These are phyloP conservation scores for Scheffersomyces amazonensis DNA, from an alignment of 805 yeast species.

Conservation along the genomic window DNA sequence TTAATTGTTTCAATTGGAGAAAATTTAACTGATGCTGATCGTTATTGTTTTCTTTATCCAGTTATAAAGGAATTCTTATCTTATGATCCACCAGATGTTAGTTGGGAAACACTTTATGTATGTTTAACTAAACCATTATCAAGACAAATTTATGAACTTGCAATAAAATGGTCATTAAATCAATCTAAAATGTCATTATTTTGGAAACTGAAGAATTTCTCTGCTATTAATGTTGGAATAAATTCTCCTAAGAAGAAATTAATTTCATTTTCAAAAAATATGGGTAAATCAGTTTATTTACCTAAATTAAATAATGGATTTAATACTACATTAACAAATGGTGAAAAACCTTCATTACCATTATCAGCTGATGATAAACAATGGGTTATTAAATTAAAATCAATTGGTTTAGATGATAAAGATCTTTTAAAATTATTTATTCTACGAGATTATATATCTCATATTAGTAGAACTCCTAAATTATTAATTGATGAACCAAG, in stretches of 20 bases:
- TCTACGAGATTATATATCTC: conserved; percentile 63
- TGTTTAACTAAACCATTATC: conserved; percentile 68
- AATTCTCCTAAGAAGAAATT: conserved; percentile 13
- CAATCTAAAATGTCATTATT: conserved; percentile 64
- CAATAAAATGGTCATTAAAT: conserved; percentile 68
- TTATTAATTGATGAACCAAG: background rate
- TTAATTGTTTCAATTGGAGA: conserved; percentile 61
- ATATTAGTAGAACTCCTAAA: conserved; percentile 41
- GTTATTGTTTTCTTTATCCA: conserved; percentile 81
- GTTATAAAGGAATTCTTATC: conserved; percentile 71
- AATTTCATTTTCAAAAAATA: conserved; percentile 27
- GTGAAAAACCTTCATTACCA: conserved; percentile 15
- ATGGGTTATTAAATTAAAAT: conserved; percentile 69
- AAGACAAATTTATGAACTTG: conserved; percentile 58
- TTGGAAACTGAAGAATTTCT: conserved; percentile 55
- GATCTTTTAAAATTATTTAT: conserved; percentile 84
- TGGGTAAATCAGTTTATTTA: conserved; percentile 35
- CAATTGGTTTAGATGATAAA: conserved; percentile 68
- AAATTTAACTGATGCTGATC: conserved; percentile 70
- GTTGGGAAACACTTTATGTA: conserved; percentile 64
- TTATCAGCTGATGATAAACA: conserved; percentile 63
- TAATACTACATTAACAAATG: background rate
- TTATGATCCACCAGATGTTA: conserved; percentile 69
- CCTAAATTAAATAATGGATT: conserved; percentile 13
- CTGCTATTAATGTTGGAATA: conserved; percentile 5